Percentiles rank a stretch among this genome's conserved stretches.
phyloP scores from a whole-genome alignment of 2,329 filamentous ascomycete genomes.

The Phoma sp. region DNA sequence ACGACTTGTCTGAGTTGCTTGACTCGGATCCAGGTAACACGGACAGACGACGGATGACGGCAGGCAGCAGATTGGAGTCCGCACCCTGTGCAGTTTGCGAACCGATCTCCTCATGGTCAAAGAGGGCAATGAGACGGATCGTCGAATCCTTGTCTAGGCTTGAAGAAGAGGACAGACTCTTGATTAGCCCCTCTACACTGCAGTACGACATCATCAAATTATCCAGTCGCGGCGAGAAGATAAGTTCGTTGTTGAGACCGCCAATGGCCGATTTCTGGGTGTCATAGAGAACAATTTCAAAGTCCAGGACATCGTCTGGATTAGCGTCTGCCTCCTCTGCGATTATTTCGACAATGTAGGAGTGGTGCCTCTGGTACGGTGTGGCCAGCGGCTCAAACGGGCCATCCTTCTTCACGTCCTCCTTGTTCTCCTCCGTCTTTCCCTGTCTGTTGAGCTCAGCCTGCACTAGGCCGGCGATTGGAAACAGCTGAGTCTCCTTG shows the following conservation, averaged over 20 bases:
- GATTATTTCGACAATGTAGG: constrained; percentile 83
- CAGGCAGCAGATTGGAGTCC: constrained; percentile 87
- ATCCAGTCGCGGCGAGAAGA: constrained; percentile 94
- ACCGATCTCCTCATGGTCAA: constrained; percentile 98
- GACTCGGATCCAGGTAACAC: constrained; percentile 70
- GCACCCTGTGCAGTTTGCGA: constrained; percentile 92
- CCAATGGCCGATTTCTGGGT: constrained; percentile 90
- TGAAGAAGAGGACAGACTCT: constrained; percentile 69
- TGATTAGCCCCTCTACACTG: constrained; percentile 81
- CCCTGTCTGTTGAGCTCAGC: constrained; percentile 84
- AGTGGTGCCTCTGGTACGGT: constrained; percentile 83
- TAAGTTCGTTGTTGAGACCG: constrained; percentile 89
- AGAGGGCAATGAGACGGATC: constrained; percentile 91
- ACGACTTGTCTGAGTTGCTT: constrained; percentile 66
- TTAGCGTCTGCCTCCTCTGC: constrained; percentile 76
- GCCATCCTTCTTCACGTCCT: constrained; percentile 48
- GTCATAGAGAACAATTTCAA: constrained; percentile 96
- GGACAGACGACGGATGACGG: constrained; percentile 84
- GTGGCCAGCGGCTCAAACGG: constrained; percentile 76
- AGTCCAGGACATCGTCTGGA: constrained; percentile 80
- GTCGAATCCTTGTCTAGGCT: constrained; percentile 76
- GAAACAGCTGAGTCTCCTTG: constrained; percentile 95
- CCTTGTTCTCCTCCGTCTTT: constrained; percentile 57
- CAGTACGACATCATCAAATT: constrained; percentile 98
- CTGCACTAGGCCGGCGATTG: constrained; percentile 85